These are phyloP conservation scores for Podaxis sp. DNA, from an alignment of 768 basidiomycete species.

Conservation along the genomic window DNA sequence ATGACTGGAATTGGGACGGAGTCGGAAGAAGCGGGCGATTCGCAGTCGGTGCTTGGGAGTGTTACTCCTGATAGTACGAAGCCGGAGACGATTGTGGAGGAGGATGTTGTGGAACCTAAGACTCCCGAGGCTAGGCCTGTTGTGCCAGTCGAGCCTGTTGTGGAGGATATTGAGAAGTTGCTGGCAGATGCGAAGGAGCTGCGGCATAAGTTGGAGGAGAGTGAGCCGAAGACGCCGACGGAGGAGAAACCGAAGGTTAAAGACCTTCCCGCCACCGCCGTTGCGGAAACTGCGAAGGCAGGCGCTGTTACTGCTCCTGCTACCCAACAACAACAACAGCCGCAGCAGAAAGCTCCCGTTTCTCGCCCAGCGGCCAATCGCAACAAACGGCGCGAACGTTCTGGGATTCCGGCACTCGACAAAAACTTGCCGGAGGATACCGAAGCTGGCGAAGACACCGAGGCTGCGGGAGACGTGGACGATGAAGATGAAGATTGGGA, in stretches of 20 bases:
- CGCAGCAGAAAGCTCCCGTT: constrained; percentile 25
- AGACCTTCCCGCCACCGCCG: constrained; percentile 24
- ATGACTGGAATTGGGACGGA: constrained; percentile 19
- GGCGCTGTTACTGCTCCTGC: neutral
- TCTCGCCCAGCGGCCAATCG: constrained; percentile 29
- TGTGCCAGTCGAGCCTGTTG: neutral
- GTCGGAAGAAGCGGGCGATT: constrained; percentile 12
- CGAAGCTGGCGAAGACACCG: constrained; percentile 48
- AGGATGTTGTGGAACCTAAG: constrained; percentile 58
- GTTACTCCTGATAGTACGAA: neutral
- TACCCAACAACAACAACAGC: neutral
- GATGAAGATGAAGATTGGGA: constrained; percentile 90
- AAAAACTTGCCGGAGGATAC: constrained; percentile 48
- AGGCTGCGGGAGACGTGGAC: constrained; percentile 37
- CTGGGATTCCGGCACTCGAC: constrained; percentile 80
- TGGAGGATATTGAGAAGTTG: constrained; percentile 12
- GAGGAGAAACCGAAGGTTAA: constrained; percentile 6
- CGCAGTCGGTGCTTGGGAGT: constrained; percentile 7
- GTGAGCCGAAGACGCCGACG: constrained; percentile 16
- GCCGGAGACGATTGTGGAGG: constrained; percentile 14
- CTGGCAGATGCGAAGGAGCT: constrained; percentile 13
- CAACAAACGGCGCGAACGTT: constrained; percentile 69
- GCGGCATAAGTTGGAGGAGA: constrained; percentile 14
- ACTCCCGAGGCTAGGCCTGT: constrained; percentile 69
- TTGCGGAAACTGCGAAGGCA: neutral